Percentiles rank a stretch among this genome's conserved stretches.
These are phyloP conservation scores for Acanthochlamys bracteata DNA, from an alignment of 106 monocot genomes.

Conservation along the genomic window DNA sequence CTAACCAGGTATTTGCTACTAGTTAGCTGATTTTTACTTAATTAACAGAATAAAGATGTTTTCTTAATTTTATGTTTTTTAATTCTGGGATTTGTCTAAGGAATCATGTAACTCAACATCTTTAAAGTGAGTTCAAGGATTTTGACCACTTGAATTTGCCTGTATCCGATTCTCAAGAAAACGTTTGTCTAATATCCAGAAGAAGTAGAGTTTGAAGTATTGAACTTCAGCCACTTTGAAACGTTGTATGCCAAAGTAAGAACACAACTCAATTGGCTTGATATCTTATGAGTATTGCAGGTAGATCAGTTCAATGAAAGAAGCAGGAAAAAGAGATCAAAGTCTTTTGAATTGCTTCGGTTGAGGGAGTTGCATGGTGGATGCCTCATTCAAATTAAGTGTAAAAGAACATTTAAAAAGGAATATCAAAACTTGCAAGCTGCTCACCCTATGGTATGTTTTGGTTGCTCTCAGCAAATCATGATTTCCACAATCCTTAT, in stretches of 20 bases:
- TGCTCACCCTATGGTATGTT: conserved; percentile 58
- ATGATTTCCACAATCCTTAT: neutral
- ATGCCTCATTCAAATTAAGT: conserved; percentile 16
- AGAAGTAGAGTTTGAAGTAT: too few species aligned
- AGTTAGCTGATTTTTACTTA: too few species aligned
- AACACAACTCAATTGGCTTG: too few species aligned
- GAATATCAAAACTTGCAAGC: conserved; percentile 58
- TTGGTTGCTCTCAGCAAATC: neutral
- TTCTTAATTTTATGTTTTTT: too few species aligned
- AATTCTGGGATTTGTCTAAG: too few species aligned
- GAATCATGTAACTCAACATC: too few species aligned
- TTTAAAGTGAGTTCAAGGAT: neutral
- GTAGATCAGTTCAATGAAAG: conserved; percentile 3
- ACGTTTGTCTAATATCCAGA: too few species aligned
- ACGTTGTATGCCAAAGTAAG: too few species aligned
- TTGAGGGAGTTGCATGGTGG: conserved; percentile 69
- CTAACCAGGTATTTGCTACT: neutral
- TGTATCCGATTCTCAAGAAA: too few species aligned
- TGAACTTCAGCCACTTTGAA: too few species aligned
- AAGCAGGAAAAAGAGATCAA: conserved; percentile 15
- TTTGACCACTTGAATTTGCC: neutral
- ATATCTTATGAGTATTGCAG: neutral
- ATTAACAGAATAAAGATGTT: too few species aligned
- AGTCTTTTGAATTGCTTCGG: conserved; percentile 32
- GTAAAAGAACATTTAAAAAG: conserved; percentile 26